Base-by-base conservation (phyloP, 2,329 filamentous ascomycete genomes). In the Colletotrichum acutatum region DNA sequence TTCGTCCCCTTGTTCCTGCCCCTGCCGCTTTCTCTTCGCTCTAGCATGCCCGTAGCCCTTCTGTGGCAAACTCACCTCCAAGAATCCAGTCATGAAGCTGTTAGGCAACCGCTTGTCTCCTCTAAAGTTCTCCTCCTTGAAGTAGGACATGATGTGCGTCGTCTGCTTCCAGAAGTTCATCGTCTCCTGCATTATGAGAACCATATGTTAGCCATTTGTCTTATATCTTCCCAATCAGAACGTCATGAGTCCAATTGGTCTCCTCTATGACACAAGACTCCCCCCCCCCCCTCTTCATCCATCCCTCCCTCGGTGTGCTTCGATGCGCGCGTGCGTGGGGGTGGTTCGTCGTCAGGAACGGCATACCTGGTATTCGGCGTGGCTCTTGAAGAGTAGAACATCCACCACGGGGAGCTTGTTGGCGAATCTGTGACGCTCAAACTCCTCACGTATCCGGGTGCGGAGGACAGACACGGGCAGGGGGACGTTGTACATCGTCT, bases 81-180 rank as follows among this genome's bases (percentile, higher is more conserved):
- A 87, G 87, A 99, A 99, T 62, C 95, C 95, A 78, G 92, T 90
- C 86, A 99, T 97, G 86, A 99, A 99, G 87, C 90, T 97, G 79
- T 91, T 91, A 52, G 96, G 96, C 84, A 98, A 85, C 82, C 90
- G 91, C 78, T 94, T 83, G 88, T 93, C 83, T 91, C 94, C 87
- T 91, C 94, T 86, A 82, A 90, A 90, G 83, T 89, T 90, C 84
- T 98, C 95, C 78, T 92, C 89, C 82, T 95, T 92, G 89, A 98
- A 99, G 85, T 98, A 99, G 79, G 97, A 95, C 90, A 99, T 95
- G 78, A 99, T 90, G 83, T 99, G 97, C 76, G 94, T 94, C 75
- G 95, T 89, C 85, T 99, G 97, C 86, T 98, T 98, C 97, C 97
- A 99, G 89, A 94, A 99, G 87, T 99, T 99, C 88, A 99, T 91